Evolutionary conservation across 1,284 basidiomycete genomes (phyloP).

Genomic region (Gymnopus androsaceus): DNA sequence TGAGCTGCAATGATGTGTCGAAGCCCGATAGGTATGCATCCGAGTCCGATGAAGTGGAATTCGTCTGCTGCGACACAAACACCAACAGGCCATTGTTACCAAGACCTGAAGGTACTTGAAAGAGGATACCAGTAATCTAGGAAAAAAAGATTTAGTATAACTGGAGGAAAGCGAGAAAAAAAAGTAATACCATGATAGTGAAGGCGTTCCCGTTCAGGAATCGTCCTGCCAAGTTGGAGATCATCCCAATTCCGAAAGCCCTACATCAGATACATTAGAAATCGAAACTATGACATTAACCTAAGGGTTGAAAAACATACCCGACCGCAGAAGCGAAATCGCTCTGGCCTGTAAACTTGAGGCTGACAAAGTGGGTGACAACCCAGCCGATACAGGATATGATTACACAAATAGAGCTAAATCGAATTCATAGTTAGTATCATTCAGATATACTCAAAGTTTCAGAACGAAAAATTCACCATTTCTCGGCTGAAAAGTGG

Average conservation of each 20-base stretch:
- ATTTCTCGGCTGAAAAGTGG: constrained; percentile 74
- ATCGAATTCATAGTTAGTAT: not conserved
- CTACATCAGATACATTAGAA: constrained; percentile 33
- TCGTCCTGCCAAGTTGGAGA: constrained; percentile 83
- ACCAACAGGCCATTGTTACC: constrained; percentile 82
- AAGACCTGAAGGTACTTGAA: constrained; percentile 88
- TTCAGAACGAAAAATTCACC: constrained; percentile 35
- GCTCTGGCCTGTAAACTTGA: constrained; percentile 67
- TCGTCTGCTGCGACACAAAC: constrained; percentile 62
- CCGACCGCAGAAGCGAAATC: constrained; percentile 78
- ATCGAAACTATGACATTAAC: not conserved
- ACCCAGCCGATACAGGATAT: constrained; percentile 81
- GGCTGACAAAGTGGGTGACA: constrained; percentile 73
- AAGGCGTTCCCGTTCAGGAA: constrained; percentile 80
- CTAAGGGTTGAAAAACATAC: constrained; percentile 27
- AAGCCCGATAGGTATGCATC: constrained; percentile 67
- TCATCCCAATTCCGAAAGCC: constrained; percentile 81
- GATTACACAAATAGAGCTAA: constrained; percentile 57
- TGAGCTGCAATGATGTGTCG: constrained; percentile 64
- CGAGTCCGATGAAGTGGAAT: constrained; percentile 38
- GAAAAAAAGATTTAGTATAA: not conserved
- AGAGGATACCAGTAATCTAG: constrained; percentile 79
- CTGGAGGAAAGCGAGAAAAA: not conserved
- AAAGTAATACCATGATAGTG: constrained; percentile 64
- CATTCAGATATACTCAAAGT: not conserved